Evolutionary conservation across 257 asterid species (phyloP).

Genomic region (Mitragyna speciosa): DNA sequence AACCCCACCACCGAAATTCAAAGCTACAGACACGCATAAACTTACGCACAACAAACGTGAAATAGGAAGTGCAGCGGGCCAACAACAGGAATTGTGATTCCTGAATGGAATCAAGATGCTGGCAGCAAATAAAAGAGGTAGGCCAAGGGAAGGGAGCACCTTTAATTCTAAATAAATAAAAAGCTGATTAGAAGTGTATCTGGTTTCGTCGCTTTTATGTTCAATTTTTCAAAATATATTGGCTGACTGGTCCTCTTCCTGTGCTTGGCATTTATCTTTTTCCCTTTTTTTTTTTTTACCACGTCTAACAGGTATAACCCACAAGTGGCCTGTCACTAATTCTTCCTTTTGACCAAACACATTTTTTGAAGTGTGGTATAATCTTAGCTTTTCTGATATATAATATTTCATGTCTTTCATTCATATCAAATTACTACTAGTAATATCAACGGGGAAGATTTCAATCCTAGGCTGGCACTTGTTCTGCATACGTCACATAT

Average conservation of each 20-base stretch:
- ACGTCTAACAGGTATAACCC: not conserved
- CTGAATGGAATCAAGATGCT: constrained; percentile 10
- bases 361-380: not conserved
- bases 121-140: not conserved
- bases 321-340: not conserved
- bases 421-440: no score
- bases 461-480: not conserved
- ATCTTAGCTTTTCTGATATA: not conserved
- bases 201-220: constrained; percentile 11
- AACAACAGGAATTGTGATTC: constrained; percentile 15
- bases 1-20: constrained; percentile 6
- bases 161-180: not conserved
- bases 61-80: not conserved
- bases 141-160: constrained; percentile 11
- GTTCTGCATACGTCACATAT: not conserved
- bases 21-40: not conserved
- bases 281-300: not conserved
- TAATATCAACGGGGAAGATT: not conserved
- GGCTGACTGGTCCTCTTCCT: not conserved
- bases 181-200: constrained; percentile 14
- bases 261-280: not conserved
- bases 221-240: not conserved
- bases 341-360: constrained; percentile 26
- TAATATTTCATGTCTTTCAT: not conserved
- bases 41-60: not conserved